Evolutionary conservation across 2,329 filamentous ascomycete genomes (phyloP), one percentile per base, ranked within the genome.

Genomic region (Sporothrix brasiliensis): DNA sequence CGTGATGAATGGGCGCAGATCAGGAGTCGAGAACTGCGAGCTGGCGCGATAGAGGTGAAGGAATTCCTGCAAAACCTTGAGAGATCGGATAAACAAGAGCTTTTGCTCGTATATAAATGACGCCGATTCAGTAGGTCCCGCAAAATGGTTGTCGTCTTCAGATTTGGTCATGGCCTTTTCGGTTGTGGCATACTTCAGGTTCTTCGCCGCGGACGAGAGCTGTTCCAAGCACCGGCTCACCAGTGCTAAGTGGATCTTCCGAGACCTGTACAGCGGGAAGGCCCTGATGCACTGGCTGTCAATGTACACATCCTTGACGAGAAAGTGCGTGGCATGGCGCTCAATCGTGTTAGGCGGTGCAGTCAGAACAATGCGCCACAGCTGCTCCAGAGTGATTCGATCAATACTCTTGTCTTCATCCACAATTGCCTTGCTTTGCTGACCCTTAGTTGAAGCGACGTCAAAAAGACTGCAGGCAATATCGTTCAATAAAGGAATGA

Each of bases 321-420:
- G 87, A 27, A 89, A 88, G 67, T 83, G 84, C 41, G 91, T 93
- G 1, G 92, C 91, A 68, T 84, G 81, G 24, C 85, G 84, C 74
- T 92, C 92, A 63, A 96, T 88, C 0, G 84, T 86, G 50, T 85
- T 82, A 50, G 86, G 82, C 5, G 88, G 87, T 1, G 91, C 88
- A 19, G 87, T 89, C 68, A 97, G 81, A 47, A 94, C 88, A 75
- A 97, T 87, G 30, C 88, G 87, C 94, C 94, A 97, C n/a, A 97
- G 82, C 70, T 93, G 86, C 74, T 95, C 91, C 56, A 86, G 83
- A 34, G 81, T 87, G 73, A 79, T 86, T 72, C 82, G 85, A 74
- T 85, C 81, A 39, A 87, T 77, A 13, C 83, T 80, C n/a, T 83
- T 80, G 9, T 84, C 81, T 60, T 87, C 84, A 69, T 87, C 84